Evolutionary conservation across 2,329 filamentous ascomycete species (phyloP).

Genomic region (Colletotrichum spaethianum): DNA sequence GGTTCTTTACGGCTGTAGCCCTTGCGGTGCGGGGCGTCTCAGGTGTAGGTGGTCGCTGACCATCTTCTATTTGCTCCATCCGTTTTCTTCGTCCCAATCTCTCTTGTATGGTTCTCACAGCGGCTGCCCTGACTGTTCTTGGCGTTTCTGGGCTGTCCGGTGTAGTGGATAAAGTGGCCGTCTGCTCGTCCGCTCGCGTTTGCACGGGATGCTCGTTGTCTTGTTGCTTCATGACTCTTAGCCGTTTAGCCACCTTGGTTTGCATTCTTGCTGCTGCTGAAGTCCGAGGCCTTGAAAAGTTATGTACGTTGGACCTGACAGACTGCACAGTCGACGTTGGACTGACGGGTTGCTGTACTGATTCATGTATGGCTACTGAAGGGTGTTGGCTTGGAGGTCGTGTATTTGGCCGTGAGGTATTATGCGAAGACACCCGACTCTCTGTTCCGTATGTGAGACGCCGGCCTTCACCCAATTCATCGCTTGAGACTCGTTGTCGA

Average conservation of each 20-base stretch:
- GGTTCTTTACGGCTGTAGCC: slow-evolving; percentile 19
- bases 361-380: neutral
- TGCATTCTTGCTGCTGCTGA: slow-evolving; percentile 37
- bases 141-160: neutral
- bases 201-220: neutral
- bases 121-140: slow-evolving; percentile 10
- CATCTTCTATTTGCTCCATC: neutral
- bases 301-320: slow-evolving; percentile 15
- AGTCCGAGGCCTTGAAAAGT: slow-evolving; percentile 33
- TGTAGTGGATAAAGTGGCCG: neutral
- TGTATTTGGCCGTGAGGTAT: neutral
- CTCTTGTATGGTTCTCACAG: slow-evolving; percentile 6
- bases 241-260: slow-evolving; percentile 15
- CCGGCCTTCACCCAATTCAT: neutral
- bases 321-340: neutral
- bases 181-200: neutral
- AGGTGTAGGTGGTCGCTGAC: neutral
- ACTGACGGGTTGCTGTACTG: neutral
- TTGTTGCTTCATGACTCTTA: slow-evolving; percentile 19
- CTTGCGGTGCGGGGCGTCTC: slow-evolving; percentile 12
- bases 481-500: neutral
- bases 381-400: neutral
- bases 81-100: neutral
- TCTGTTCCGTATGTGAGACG: neutral
- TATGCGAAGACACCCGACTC: neutral